Evolutionary conservation across 2,329 filamentous ascomycete species (phyloP).

Genomic region (Sclerotinia nivalis): DNA sequence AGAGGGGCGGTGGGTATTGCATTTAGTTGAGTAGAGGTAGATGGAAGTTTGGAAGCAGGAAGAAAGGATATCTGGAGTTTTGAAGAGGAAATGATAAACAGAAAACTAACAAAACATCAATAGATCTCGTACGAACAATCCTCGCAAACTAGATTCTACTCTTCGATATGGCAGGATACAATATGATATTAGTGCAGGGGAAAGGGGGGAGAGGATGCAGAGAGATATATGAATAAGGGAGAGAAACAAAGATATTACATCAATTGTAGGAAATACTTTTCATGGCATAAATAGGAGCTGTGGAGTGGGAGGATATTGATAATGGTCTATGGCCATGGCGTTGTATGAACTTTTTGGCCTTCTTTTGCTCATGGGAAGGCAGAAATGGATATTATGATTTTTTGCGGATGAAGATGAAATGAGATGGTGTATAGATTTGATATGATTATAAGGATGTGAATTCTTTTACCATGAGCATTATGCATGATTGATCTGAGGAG

Average conservation of each 20-base stretch:
- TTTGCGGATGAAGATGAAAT: not conserved
- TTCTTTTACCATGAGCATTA: not conserved
- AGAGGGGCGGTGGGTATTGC: no score
- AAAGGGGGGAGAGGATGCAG: not conserved
- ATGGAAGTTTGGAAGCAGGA: not conserved
- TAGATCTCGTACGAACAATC: conserved; percentile 83
- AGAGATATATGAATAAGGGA: conserved; percentile 15
- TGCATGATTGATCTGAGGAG: not conserved
- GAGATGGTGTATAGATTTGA: not conserved
- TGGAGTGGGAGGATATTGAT: conserved; percentile 26
- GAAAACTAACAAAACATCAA: conserved; percentile 22
- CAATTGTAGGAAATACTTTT: conserved; percentile 29
- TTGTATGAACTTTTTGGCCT: conserved; percentile 25
- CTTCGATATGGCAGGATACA: not conserved
- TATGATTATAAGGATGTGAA: not conserved
- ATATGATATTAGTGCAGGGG: not conserved
- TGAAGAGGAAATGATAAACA: not conserved
- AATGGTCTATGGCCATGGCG: conserved; percentile 24
- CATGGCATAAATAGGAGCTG: conserved; percentile 32
- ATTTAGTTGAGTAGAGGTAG: not conserved
- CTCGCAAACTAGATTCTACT: conserved; percentile 69
- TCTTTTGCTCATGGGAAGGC: conserved; percentile 3
- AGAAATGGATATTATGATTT: conserved; percentile 9
- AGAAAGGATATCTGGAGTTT: not conserved
- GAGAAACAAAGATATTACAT: conserved; percentile 27